These are phyloP conservation scores for Delonix regia DNA, from an alignment of 306 rosid genomes.

Conservation along the genomic window DNA sequence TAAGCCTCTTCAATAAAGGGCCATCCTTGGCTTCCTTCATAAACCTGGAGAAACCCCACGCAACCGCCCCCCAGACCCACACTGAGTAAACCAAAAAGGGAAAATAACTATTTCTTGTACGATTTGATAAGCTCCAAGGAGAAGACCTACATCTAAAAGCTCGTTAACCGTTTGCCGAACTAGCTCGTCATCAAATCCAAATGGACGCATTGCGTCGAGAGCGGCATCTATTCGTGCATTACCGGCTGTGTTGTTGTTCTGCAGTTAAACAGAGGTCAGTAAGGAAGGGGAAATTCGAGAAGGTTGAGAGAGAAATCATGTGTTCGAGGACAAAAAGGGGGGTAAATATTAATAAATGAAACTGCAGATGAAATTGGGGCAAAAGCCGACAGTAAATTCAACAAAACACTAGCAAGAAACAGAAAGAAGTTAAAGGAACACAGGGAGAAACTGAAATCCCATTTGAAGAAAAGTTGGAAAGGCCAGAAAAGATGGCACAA, in stretches of 20 bases:
- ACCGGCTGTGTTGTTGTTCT: constrained; percentile 7
- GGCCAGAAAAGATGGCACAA: background rate
- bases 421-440: background rate
- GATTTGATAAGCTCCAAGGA: constrained; percentile 1
- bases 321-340: background rate
- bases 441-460: background rate
- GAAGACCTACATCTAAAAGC: constrained; percentile 47
- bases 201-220: constrained; percentile 42
- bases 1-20: constrained; percentile 50
- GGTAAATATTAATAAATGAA: background rate
- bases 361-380: background rate
- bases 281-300: background rate
- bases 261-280: constrained; percentile 2
- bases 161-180: constrained; percentile 36
- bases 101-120: background rate
- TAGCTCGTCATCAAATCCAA: constrained; percentile 33
- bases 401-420: background rate
- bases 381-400: background rate
- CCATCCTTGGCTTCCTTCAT: constrained; percentile 55
- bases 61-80: background rate
- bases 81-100: background rate
- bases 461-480: background rate
- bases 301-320: background rate
- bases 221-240: constrained; percentile 49
- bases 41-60: constrained; percentile 40